phyloP scores from a whole-genome alignment of 2,329 filamentous ascomycete species.

The Botrytis medusae region DNA sequence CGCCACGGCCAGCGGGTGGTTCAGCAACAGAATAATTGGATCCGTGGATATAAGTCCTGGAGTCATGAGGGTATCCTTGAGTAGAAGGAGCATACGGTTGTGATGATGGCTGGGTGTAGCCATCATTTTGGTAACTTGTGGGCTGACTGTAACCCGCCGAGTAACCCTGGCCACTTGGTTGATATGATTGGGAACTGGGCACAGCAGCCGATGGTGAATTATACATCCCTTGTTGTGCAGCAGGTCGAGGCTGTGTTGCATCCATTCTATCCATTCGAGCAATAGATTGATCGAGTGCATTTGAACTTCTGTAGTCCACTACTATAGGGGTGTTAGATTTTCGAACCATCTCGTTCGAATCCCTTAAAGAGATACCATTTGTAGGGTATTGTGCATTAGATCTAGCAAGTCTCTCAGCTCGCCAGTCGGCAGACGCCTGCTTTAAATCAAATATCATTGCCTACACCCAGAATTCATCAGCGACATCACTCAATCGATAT shows the following conservation, averaged over 20 bases:
- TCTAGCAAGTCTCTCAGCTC: conserved; percentile 38
- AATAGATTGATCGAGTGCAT: conserved; percentile 40
- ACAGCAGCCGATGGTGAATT: conserved; percentile 26
- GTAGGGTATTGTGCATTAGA: conserved; percentile 35
- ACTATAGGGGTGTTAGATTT: conserved; percentile 42
- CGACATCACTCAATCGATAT: conserved; percentile 21
- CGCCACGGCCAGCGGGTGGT: conserved; percentile 24
- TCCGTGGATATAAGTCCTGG: conserved; percentile 37
- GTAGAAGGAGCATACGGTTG: conserved; percentile 21
- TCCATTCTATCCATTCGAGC: conserved; percentile 42
- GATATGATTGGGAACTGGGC: conserved; percentile 20
- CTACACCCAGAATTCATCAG: conserved; percentile 39
- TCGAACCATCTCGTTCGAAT: conserved; percentile 38
- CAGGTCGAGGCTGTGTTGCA: conserved; percentile 34
- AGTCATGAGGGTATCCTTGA: conserved; percentile 27
- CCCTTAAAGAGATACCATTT: conserved; percentile 41
- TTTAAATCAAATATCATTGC: conserved; percentile 57
- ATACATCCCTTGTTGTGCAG: conserved; percentile 30
- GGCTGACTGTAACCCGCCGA: conserved; percentile 32
- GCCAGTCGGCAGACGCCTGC: conserved; percentile 53
- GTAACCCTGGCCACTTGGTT: conserved; percentile 26
- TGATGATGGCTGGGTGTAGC: conserved; percentile 27
- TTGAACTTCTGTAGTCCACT: conserved; percentile 38
- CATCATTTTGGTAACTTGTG: conserved; percentile 32
- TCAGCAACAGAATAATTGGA: conserved; percentile 33